Evolutionary conservation across 805 yeast species (phyloP).

Genomic region (Maudiozyma saulgeensis): DNA sequence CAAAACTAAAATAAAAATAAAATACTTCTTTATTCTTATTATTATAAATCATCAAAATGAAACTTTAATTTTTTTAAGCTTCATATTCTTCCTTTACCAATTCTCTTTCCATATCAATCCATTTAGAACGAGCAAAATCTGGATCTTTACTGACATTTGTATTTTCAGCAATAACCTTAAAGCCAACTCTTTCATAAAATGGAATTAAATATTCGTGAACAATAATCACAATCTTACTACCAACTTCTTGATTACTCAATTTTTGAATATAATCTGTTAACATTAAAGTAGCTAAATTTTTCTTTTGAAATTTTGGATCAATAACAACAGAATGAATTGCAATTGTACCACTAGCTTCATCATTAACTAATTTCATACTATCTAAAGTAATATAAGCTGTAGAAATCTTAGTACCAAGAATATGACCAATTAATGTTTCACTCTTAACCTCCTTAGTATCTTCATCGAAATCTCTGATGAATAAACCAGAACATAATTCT

Average conservation of each 20-base stretch:
- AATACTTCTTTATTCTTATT: background rate
- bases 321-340: constrained; percentile 80
- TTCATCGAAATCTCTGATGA: constrained; percentile 53
- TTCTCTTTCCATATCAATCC: constrained; percentile 32
- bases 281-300: constrained; percentile 72
- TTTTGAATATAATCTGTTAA: constrained; percentile 87
- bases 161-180: constrained; percentile 55
- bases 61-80: constrained; percentile 7
- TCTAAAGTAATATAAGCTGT: constrained; percentile 21
- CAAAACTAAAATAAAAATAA: too few relatives aligned
- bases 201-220: constrained; percentile 61
- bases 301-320: constrained; percentile 67
- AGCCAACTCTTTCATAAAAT: constrained; percentile 78
- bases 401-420: constrained; percentile 64
- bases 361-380: constrained; percentile 36
- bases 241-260: constrained; percentile 77
- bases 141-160: constrained; percentile 22
- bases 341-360: constrained; percentile 61
- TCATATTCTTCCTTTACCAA: constrained; percentile 30
- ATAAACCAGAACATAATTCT: constrained; percentile 82
- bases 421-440: constrained; percentile 64
- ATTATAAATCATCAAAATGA: background rate
- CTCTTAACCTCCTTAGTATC: constrained; percentile 35
- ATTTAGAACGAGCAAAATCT: constrained; percentile 21
- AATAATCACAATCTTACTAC: constrained; percentile 63